A percentile compares a stretch with the other conserved stretches of the same genome.
phyloP scores from a whole-genome alignment of 352 stramenopile genomes.

The Phytophthora idaei region DNA sequence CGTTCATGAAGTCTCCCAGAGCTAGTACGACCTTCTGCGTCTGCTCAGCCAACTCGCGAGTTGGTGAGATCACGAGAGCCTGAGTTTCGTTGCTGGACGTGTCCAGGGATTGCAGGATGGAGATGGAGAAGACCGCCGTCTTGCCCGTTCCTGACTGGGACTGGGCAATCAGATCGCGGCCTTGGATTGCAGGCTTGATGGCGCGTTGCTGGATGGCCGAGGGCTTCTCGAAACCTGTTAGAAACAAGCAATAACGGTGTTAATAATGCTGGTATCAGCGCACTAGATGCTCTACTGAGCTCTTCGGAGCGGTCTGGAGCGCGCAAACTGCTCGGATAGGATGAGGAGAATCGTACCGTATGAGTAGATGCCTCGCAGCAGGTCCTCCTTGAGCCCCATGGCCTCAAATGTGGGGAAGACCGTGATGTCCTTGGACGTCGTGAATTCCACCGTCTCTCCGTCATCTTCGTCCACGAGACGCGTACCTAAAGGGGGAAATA shows the following conservation, averaged over 20 bases:
- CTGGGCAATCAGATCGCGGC: slow-evolving; percentile 97
- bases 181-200: slow-evolving; percentile 96
- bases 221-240: slow-evolving; percentile 95
- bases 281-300: neutral
- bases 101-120: slow-evolving; percentile 94
- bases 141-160: slow-evolving; percentile 95
- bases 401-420: slow-evolving; percentile 89
- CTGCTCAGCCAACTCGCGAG: slow-evolving; percentile 96
- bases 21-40: slow-evolving; percentile 95
- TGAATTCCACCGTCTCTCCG: slow-evolving; percentile 88
- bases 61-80: slow-evolving; percentile 96
- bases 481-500: slow-evolving; percentile 40
- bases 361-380: slow-evolving; percentile 91
- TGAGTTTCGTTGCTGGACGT: slow-evolving; percentile 92
- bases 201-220: slow-evolving; percentile 98
- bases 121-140: slow-evolving; percentile 96
- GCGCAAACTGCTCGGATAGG: neutral
- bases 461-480: slow-evolving; percentile 70
- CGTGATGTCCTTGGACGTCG: slow-evolving; percentile 90
- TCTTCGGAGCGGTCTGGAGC: slow-evolving; percentile 3
- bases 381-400: slow-evolving; percentile 93
- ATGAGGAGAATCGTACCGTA: slow-evolving; percentile 48
- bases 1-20: slow-evolving; percentile 98
- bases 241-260: slow-evolving; percentile 12
- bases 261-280: neutral